Conservation (phyloP, 768 basidiomycete genomes). For the Leccinum subgranulosum region DNA sequence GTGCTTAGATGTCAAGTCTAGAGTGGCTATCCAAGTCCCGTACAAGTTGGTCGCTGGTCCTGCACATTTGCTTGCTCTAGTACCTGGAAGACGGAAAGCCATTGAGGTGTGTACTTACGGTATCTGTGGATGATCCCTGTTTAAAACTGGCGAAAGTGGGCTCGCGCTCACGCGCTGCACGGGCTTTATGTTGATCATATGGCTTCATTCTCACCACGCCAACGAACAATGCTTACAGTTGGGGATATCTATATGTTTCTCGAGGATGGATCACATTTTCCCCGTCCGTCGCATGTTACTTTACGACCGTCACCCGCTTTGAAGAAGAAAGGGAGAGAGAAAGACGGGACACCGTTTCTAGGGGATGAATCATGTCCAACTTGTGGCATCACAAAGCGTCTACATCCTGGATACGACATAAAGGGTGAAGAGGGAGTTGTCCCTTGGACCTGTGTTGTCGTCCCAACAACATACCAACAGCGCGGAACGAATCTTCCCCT, state of each 20-base stretch:
- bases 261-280: constrained; percentile 39
- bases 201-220: constrained; percentile 16
- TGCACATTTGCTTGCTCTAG: constrained; percentile 33
- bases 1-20: constrained; percentile 35
- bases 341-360: constrained; percentile 16
- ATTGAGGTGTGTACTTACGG: constrained; percentile 40
- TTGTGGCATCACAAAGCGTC: constrained; percentile 30
- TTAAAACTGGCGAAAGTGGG: constrained; percentile 35
- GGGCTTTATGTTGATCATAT: constrained; percentile 35
- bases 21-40: constrained; percentile 27
- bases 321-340: constrained; percentile 27
- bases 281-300: constrained; percentile 25
- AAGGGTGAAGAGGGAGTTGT: constrained; percentile 18
- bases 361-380: constrained; percentile 26
- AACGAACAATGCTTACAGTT: constrained; percentile 29
- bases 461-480: constrained; percentile 19
- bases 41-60: constrained; percentile 39
- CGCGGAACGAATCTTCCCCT: constrained; percentile 19
- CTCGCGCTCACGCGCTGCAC: constrained; percentile 40
- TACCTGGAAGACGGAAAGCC: constrained; percentile 45
- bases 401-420: constrained; percentile 22
- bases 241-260: constrained; percentile 46
- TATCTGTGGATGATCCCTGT: not conserved
- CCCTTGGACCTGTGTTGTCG: constrained; percentile 25
- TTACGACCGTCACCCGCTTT: constrained; percentile 4